A percentile compares a stretch with the other conserved stretches of the same genome.
Evolutionary conservation across 169 alveolate genomes (phyloP).

Genomic region (Plasmodium vivax): DNA sequence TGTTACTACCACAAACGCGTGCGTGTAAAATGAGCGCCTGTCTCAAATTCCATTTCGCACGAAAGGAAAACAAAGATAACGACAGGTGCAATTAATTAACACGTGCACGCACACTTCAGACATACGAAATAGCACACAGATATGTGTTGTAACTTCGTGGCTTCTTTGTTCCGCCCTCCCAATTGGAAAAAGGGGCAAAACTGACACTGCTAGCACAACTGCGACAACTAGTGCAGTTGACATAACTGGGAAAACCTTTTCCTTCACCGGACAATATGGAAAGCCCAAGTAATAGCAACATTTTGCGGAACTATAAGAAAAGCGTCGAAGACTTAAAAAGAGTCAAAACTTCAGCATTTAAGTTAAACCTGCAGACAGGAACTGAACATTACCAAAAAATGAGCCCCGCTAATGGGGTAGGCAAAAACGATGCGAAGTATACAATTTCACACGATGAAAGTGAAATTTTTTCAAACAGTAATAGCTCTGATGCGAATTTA

Average conservation of each 20-base stretch:
- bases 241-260: not conserved
- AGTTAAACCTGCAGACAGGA: not conserved
- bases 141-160: not conserved
- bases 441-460: not conserved
- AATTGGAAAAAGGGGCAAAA: not conserved
- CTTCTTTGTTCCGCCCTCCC: not conserved
- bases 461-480: not conserved
- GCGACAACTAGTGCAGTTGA: not conserved
- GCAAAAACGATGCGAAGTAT: not conserved
- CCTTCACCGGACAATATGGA: not conserved
- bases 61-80: not conserved
- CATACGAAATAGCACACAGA: not conserved
- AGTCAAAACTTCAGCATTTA: not conserved
- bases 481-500: conserved; percentile 3
- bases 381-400: not conserved
- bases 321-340: not conserved
- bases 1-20: not conserved
- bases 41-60: not conserved
- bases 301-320: conserved; percentile 21
- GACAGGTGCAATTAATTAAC: not conserved
- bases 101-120: not conserved
- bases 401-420: conserved; percentile 1
- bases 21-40: not conserved
- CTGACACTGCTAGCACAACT: not conserved
- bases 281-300: not conserved